A percentile compares a stretch with the other conserved stretches of the same genome.
These are phyloP conservation scores for Neurospora crassa DNA, from an alignment of 2,329 filamentous ascomycete species.

Conservation along the genomic window DNA sequence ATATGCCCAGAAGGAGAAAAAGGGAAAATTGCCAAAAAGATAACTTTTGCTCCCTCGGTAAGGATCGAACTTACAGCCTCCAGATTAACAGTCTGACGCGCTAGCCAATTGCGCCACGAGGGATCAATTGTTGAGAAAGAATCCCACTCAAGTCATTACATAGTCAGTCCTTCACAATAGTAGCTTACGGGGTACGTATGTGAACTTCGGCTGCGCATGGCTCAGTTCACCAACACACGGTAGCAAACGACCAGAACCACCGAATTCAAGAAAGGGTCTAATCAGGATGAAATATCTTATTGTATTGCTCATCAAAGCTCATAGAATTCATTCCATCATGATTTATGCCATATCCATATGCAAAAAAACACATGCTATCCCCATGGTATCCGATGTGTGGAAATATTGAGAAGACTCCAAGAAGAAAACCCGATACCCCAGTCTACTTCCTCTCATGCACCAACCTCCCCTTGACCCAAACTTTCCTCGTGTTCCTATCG, in stretches of 20 bases:
- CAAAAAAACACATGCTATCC: not conserved
- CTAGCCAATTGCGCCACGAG: not conserved
- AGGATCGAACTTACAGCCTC: not conserved
- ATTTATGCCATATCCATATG: not conserved
- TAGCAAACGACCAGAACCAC: not conserved
- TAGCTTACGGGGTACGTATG: too few species aligned
- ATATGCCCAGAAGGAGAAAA: not conserved
- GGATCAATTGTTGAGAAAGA: not conserved
- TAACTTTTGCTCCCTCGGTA: not conserved
- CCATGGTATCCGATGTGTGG: not conserved
- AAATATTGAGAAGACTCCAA: not conserved
- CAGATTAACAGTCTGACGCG: too few species aligned
- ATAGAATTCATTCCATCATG: not conserved
- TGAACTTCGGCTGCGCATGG: too few species aligned
- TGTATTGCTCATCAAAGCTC: not conserved
- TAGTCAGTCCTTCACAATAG: not conserved
- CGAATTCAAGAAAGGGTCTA: not conserved
- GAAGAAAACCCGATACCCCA: not conserved
- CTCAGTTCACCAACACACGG: not conserved
- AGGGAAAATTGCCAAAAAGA: not conserved
- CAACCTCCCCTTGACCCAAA: conserved; percentile 80
- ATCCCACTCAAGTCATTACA: not conserved
- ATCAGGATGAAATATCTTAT: not conserved
- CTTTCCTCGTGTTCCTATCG: conserved; percentile 77
- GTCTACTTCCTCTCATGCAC: conserved; percentile 50